Evolutionary conservation across 495 filamentous ascomycete species (phyloP).

Genomic region (Acidiella bohemica): DNA sequence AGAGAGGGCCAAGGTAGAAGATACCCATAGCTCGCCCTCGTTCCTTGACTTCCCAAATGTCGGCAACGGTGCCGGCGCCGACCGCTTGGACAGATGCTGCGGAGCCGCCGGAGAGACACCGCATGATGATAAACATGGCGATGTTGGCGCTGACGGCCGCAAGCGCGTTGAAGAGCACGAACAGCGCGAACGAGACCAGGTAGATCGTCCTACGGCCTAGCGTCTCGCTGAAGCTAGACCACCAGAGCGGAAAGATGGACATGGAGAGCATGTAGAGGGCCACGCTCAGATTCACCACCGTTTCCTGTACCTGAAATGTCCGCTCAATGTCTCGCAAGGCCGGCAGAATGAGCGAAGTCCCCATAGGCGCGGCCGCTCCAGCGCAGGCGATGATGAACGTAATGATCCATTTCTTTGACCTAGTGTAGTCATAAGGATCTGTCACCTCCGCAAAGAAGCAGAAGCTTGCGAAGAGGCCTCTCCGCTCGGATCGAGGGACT

Average conservation of each 20-base stretch:
- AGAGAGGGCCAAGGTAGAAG: slow-evolving; percentile 84
- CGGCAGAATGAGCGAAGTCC: slow-evolving; percentile 76
- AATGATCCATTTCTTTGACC: slow-evolving; percentile 69
- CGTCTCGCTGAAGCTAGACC: slow-evolving; percentile 80
- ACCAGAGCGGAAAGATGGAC: slow-evolving; percentile 88
- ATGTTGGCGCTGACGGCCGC: slow-evolving; percentile 64
- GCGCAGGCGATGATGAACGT: slow-evolving; percentile 67
- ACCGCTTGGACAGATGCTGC: slow-evolving; percentile 83
- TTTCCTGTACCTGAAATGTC: slow-evolving; percentile 51
- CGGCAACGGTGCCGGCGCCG: slow-evolving; percentile 83
- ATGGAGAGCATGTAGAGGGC: slow-evolving; percentile 83
- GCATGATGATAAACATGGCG: slow-evolving; percentile 73
- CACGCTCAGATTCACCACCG: slow-evolving; percentile 68
- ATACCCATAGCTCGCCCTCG: slow-evolving; percentile 81
- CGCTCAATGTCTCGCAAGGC: slow-evolving; percentile 54
- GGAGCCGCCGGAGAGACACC: slow-evolving; percentile 67
- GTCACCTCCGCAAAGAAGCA: slow-evolving; percentile 73
- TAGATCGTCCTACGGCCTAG: slow-evolving; percentile 78
- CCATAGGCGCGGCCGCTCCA: slow-evolving; percentile 66
- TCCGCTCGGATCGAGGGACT: slow-evolving; percentile 52
- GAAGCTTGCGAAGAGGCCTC: slow-evolving; percentile 62
- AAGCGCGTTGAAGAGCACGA: slow-evolving; percentile 62
- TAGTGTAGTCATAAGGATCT: slow-evolving; percentile 56
- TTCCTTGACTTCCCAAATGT: slow-evolving; percentile 74
- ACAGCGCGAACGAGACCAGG: slow-evolving; percentile 65